These are phyloP conservation scores for Moniliophthora roreri DNA, from an alignment of 1,284 basidiomycete species.

Conservation along the genomic window DNA sequence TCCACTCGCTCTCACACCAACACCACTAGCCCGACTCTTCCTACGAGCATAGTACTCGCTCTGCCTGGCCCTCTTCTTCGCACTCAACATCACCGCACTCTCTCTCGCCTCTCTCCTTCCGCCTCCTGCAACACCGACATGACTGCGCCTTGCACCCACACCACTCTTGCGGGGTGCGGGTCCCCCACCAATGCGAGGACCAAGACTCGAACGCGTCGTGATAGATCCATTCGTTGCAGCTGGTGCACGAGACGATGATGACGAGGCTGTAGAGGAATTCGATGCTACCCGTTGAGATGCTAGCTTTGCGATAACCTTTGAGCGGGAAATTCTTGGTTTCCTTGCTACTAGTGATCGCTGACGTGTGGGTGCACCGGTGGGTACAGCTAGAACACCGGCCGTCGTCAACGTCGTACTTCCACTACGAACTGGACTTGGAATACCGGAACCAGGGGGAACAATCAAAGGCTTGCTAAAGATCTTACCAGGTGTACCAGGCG, in stretches of 20 bases:
- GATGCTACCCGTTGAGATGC: slow-evolving; percentile 64
- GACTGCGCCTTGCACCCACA: slow-evolving; percentile 38
- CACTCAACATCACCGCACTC: slow-evolving; percentile 47
- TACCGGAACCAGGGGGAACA: slow-evolving; percentile 35
- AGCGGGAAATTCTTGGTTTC: slow-evolving; percentile 74
- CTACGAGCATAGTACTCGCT: slow-evolving; percentile 58
- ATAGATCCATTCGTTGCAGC: slow-evolving; percentile 11
- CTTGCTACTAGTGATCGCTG: slow-evolving; percentile 47
- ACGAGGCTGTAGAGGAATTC: slow-evolving; percentile 8
- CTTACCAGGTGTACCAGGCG: slow-evolving; percentile 28
- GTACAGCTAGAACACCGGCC: slow-evolving; percentile 3
- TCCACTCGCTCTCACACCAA: neutral
- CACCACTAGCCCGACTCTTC: slow-evolving; percentile 32
- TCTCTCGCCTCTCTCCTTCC: slow-evolving; percentile 33
- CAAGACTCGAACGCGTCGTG: slow-evolving; percentile 14
- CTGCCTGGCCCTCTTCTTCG: slow-evolving; percentile 66
- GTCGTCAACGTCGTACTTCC: slow-evolving; percentile 18
- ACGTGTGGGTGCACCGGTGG: slow-evolving; percentile 26
- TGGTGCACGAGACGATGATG: neutral
- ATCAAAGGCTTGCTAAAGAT: slow-evolving; percentile 57
- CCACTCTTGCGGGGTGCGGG: slow-evolving; percentile 20
- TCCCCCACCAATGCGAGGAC: slow-evolving; percentile 11
- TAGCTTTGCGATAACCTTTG: slow-evolving; percentile 72
- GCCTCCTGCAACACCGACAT: slow-evolving; percentile 50
- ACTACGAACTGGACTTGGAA: slow-evolving; percentile 32